A percentile compares a stretch with the other conserved stretches of the same genome.
Evolutionary conservation across 2,329 filamentous ascomycete genomes (phyloP).

Genomic region (Aspergillus melleus): DNA sequence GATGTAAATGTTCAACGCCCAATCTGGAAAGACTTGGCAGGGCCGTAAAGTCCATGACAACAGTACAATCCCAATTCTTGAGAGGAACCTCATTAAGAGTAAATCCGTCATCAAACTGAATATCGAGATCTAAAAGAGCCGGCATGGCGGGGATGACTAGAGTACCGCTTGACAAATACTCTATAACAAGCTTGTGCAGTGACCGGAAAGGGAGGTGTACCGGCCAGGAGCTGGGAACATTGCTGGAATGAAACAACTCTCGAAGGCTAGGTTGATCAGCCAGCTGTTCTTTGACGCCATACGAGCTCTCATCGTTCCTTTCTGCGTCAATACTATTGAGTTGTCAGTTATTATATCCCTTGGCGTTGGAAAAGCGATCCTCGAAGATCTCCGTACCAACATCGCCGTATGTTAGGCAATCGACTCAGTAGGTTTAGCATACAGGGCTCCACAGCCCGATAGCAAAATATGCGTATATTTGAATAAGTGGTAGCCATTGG

Average conservation of each 20-base stretch:
- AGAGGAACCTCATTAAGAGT: background rate
- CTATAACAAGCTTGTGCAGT: background rate
- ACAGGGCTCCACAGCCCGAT: constrained; percentile 5
- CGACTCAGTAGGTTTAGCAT: constrained; percentile 5
- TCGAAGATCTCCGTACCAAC: background rate
- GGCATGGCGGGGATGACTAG: constrained; percentile 1
- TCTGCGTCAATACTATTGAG: constrained; percentile 1
- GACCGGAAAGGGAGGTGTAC: background rate
- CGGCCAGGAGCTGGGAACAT: background rate
- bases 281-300: constrained; percentile 1
- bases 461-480: constrained; percentile 1
- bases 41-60: constrained; percentile 1
- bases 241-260: background rate
- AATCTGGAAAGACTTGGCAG: constrained; percentile 2
- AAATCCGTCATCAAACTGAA: background rate
- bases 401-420: constrained; percentile 2
- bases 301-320: constrained; percentile 1
- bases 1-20: background rate
- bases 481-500: constrained; percentile 4
- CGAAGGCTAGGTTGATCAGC: background rate
- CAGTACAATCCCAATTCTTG: constrained; percentile 2
- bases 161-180: background rate
- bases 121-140: constrained; percentile 1
- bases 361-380: constrained; percentile 1
- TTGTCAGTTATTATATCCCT: constrained; percentile 1